phyloP scores from a whole-genome alignment of 2,329 filamentous ascomycete genomes.

The Calonectria honghensis region DNA sequence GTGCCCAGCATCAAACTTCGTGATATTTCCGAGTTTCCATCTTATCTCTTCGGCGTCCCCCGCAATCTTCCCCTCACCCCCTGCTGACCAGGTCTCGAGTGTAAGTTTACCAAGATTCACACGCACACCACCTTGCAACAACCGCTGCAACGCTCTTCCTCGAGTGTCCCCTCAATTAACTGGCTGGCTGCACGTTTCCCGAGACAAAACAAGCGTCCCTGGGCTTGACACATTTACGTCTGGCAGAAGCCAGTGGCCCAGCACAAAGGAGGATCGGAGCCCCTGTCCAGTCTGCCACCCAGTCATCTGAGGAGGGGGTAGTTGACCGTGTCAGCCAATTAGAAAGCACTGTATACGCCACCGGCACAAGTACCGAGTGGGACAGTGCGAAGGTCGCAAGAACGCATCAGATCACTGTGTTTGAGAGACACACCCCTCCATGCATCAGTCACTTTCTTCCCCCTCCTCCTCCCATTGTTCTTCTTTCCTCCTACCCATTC shows the following conservation, averaged over 20 bases:
- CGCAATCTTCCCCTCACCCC: conserved; percentile 30
- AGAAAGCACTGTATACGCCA: conserved; percentile 10
- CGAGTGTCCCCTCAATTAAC: neutral
- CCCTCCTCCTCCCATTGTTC: neutral
- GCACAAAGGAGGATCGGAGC: neutral
- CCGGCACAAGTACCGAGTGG: neutral
- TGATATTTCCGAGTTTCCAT: neutral
- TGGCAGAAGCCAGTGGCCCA: neutral
- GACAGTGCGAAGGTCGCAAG: neutral
- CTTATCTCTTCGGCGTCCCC: conserved; percentile 22
- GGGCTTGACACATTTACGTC: conserved; percentile 6
- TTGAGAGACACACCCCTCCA: conserved; percentile 14
- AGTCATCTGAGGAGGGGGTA: conserved; percentile 10
- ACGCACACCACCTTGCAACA: neutral
- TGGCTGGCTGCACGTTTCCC: conserved; percentile 1
- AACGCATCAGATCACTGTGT: conserved; percentile 24
- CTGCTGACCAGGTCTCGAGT: conserved; percentile 4
- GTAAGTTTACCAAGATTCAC: conserved; percentile 16
- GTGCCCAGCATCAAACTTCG: neutral
- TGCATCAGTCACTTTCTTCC: neutral
- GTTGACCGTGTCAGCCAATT: conserved; percentile 9
- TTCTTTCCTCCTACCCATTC: neutral
- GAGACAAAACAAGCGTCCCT: conserved; percentile 20
- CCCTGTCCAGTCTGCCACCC: conserved; percentile 14
- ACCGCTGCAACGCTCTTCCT: neutral